Evolutionary conservation across 495 filamentous ascomycete species (phyloP), one percentile per base, ranked within the genome.

Genomic region (Penicillium canescens): DNA sequence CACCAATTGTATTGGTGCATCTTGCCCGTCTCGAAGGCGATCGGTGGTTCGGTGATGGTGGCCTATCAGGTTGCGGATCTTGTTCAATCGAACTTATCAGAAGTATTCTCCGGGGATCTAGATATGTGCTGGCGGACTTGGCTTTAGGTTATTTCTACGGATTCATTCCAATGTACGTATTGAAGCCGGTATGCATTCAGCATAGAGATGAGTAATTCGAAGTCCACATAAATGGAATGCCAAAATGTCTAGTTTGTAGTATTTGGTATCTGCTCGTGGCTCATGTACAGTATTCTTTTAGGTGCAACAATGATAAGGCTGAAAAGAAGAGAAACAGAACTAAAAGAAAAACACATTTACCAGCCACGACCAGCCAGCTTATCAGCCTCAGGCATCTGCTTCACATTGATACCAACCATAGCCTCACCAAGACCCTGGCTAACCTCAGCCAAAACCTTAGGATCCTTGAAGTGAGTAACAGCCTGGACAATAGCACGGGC

Each of bases 401-500:
- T 80, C 9, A 88, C 86, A 70, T 90, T 98, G 52, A 96, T 86
- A 8, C 94, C 94, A 21, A 96, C 92, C 92, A 98, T 98, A 9
- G 94, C 91, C 81, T 92, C 90, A 6, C 94, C 94, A 34, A 97
- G 74, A 55, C 91, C 91, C 65, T 83, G 82, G 74, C 86, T 90
- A 9, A 95, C 89, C 72, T 96, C 86, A 0, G 93, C 92, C 52
- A 98, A 71, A 6, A 95, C 81, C 78, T 88, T 85, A n/a, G 90
- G 70, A 66, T 98, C 91, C 57, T 84, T 88, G 73, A 75, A 96
- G 70, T 97, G 87, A 36, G 92, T 93, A 8, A 90, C 88, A 12
- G 94, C 95, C 75, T 95, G 89, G 46, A 98, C 94, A 62, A 98
- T 97, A 33, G 94, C 94, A 70, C 84, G 86, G 7, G 94, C 94